A percentile compares a stretch with the other conserved stretches of the same genome.
These are phyloP conservation scores for Coprinellus micaceus DNA, from an alignment of 768 basidiomycete species.

Conservation along the genomic window DNA sequence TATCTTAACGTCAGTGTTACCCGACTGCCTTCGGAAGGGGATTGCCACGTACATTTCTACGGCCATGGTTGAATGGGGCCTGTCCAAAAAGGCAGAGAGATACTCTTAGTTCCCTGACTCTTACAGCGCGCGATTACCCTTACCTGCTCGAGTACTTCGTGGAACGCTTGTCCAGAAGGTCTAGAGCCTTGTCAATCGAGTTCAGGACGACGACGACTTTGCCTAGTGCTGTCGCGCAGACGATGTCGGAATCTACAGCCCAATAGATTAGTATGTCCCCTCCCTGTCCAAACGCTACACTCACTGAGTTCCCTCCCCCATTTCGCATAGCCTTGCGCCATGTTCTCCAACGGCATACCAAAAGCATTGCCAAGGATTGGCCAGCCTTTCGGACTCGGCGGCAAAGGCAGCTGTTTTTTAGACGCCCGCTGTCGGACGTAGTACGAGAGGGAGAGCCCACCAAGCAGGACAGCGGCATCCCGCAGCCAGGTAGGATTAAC, in stretches of 20 bases:
- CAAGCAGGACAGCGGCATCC: not conserved
- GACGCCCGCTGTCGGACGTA: not conserved
- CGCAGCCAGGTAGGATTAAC: not conserved
- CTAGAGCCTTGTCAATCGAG: constrained; percentile 3
- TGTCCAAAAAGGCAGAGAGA: constrained; percentile 1
- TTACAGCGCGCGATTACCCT: too few relatives aligned
- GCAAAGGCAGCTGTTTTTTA: not conserved
- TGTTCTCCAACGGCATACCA: not conserved
- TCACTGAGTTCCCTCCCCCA: constrained; percentile 2
- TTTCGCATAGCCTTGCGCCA: not conserved
- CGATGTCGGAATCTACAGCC: constrained; percentile 15
- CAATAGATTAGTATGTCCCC: too few relatives aligned
- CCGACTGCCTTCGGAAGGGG: not conserved
- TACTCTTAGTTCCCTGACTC: not conserved
- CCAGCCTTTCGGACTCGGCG: constrained; percentile 6
- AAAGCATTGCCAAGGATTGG: constrained; percentile 6
- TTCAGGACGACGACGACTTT: constrained; percentile 11
- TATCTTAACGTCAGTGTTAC: constrained; percentile 9
- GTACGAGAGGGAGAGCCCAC: not conserved
- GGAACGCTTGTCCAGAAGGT: constrained; percentile 13
- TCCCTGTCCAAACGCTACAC: too few relatives aligned
- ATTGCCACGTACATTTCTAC: constrained; percentile 20
- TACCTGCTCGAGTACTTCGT: constrained; percentile 15
- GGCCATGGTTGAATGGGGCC: constrained; percentile 27
- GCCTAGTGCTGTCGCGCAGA: constrained; percentile 13